Percentiles rank a stretch among this genome's conserved stretches.
phyloP scores from a whole-genome alignment of 2,329 filamentous ascomycete species.

The Delphinella strobiligena region DNA sequence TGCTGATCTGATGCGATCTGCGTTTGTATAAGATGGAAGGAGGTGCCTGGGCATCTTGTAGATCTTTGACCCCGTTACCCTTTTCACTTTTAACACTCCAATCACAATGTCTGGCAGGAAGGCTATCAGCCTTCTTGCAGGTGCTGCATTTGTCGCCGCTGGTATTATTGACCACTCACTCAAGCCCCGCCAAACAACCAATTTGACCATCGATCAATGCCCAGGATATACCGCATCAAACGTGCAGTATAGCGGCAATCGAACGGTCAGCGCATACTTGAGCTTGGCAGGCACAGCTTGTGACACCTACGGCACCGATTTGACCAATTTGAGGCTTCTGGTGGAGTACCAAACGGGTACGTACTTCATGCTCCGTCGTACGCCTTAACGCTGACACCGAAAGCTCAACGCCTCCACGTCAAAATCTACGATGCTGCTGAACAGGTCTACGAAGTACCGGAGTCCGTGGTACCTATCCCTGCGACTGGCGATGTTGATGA shows the following conservation, averaged over 20 bases:
- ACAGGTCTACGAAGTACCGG: constrained; percentile 63
- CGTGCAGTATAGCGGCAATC: constrained; percentile 28
- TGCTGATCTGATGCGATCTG: not conserved
- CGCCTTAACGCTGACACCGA: not conserved
- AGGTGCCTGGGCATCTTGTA: no score
- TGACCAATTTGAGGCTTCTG: constrained; percentile 42
- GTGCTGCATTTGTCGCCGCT: not conserved
- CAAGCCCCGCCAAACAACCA: not conserved
- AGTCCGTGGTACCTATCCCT: constrained; percentile 45
- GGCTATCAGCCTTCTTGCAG: not conserved
- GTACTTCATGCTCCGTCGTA: not conserved
- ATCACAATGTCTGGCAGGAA: not conserved
- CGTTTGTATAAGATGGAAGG: not conserved
- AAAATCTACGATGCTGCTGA: constrained; percentile 60
- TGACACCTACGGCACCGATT: constrained; percentile 47
- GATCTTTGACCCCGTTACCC: no score
- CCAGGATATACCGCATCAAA: constrained; percentile 58
- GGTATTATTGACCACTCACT: not conserved
- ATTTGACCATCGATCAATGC: constrained; percentile 28
- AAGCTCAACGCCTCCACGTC: constrained; percentile 50
- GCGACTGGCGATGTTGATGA: constrained; percentile 16
- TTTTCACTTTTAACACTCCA: no score
- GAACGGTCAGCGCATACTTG: constrained; percentile 39
- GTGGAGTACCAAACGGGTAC: constrained; percentile 49
- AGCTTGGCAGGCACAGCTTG: constrained; percentile 55